Evolutionary conservation across 441 rosid species (phyloP).

Genomic region (Erodium trifolium): DNA sequence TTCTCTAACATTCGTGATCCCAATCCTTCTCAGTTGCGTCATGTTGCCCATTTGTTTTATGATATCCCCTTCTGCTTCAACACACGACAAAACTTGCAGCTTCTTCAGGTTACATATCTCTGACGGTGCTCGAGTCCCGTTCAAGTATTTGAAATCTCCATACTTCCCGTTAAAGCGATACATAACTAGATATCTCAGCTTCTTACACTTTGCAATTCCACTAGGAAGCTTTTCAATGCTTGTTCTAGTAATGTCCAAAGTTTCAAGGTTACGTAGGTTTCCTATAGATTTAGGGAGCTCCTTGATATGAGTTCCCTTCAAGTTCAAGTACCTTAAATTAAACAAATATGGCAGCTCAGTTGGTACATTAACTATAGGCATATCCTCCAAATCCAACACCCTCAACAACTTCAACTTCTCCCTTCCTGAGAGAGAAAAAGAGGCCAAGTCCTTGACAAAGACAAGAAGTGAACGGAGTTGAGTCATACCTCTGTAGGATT

Average conservation of each 20-base stretch:
- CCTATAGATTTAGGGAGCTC: slow-evolving; percentile 11
- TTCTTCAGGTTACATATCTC: neutral
- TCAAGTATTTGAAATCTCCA: neutral
- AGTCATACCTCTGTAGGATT: slow-evolving; percentile 4
- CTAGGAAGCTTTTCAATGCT: neutral
- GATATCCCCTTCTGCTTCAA: neutral
- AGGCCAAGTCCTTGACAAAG: slow-evolving; percentile 6
- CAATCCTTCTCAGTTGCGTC: slow-evolving; percentile 29
- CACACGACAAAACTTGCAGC: neutral
- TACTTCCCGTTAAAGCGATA: neutral
- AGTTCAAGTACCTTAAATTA: slow-evolving; percentile 16
- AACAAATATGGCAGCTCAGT: slow-evolving; percentile 3
- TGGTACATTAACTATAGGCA: slow-evolving; percentile 9
- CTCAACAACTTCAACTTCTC: neutral
- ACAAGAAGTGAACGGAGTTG: slow-evolving; percentile 31
- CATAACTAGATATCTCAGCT: neutral
- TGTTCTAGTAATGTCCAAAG: neutral
- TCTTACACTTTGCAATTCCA: neutral
- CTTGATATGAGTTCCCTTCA: neutral
- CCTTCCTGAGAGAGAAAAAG: neutral
- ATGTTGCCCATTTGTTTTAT: slow-evolving; percentile 8
- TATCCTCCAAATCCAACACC: slow-evolving; percentile 16
- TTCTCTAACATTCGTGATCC: slow-evolving; percentile 25
- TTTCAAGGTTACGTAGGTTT: neutral
- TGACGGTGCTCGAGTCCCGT: neutral